Base-by-base conservation (phyloP, 2,329 filamentous ascomycete genomes). In the Trichoderma sp. region DNA sequence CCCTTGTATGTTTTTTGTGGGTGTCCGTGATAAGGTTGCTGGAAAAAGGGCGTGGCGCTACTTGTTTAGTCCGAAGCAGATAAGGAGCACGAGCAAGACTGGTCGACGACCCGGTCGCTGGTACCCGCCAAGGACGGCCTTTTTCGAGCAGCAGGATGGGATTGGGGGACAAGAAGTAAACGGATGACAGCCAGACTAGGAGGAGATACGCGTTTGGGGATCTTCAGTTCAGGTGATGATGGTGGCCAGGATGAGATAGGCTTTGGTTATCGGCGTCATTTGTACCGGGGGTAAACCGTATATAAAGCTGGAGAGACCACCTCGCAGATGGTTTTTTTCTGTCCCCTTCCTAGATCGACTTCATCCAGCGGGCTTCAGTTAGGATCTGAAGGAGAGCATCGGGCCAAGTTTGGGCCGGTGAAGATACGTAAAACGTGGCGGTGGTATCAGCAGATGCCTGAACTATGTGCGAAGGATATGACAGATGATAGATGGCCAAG, bases 211-310 rank as follows among this genome's bases (percentile, higher is more conserved):
- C 60, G 71, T 16, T n/a, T 45, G 31, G 35, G 53, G 41, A 75
- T 68, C 72, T 63, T 89, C 80, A 89, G 82, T 63, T 89, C 80
- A 89, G 82, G 88, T 89, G 83, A 89, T 83, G 82, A 89, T 86
- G 77, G 87, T 87, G 82, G 83, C 85, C 79, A 89, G 85, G 82
- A 88, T 85, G 80, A 90, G 88, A 89, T 89, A 89, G 88, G 88
- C 85, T 83, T 86, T 84, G 84, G 86, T 88, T 88, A 88, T 89
- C 86, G 84, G 85, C 85, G 88, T 89, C 88, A 90, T 90, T 76
- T 87, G 85, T 78, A 68, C 74, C 66, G 62, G 66, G 85, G 53
- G 85, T 38, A 62, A 38, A 12, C 50, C 41, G 60, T 62, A 35
- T 72, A 71, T 71, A 75, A 71, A 41, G 24, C 33, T 35, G 33